Percentiles rank a stretch among this genome's conserved stretches.
These are phyloP conservation scores for Erodium texanum DNA, from an alignment of 441 rosid species.

Conservation along the genomic window DNA sequence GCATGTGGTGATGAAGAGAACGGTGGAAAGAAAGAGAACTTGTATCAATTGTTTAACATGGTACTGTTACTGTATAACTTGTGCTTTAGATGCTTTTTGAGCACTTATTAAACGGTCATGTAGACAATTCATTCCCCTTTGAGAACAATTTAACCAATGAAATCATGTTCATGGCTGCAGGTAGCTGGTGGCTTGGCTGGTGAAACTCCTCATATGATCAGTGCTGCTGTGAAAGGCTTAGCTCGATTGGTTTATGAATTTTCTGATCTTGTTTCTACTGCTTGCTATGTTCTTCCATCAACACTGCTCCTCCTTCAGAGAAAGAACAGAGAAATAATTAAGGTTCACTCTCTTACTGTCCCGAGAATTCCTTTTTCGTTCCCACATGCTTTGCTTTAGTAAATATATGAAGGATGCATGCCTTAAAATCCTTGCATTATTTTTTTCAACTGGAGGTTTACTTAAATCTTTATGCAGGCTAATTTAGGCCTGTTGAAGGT, in stretches of 20 bases:
- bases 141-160: no score
- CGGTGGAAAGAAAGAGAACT: slow-evolving; percentile 67
- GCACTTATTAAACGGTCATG: no score
- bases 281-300: slow-evolving; percentile 73
- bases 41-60: slow-evolving; percentile 71
- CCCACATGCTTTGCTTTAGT: no score
- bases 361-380: slow-evolving; percentile 6
- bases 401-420: no score
- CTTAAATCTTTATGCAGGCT: slow-evolving; percentile 49
- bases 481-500: slow-evolving; percentile 83
- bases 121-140: no score
- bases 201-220: slow-evolving; percentile 91
- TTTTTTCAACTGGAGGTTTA: no score
- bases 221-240: slow-evolving; percentile 92
- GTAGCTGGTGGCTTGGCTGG: slow-evolving; percentile 94
- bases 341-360: slow-evolving; percentile 35
- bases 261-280: slow-evolving; percentile 73
- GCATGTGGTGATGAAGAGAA: slow-evolving; percentile 69
- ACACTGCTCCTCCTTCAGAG: slow-evolving; percentile 77
- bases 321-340: slow-evolving; percentile 77
- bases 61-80: slow-evolving; percentile 28
- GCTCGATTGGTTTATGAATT: slow-evolving; percentile 93
- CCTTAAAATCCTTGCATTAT: no score
- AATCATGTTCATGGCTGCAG: slow-evolving; percentile 29
- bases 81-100: neutral